Evolutionary conservation across 2,329 filamentous ascomycete genomes (phyloP).

Genomic region (Colletotrichum falcatum): DNA sequence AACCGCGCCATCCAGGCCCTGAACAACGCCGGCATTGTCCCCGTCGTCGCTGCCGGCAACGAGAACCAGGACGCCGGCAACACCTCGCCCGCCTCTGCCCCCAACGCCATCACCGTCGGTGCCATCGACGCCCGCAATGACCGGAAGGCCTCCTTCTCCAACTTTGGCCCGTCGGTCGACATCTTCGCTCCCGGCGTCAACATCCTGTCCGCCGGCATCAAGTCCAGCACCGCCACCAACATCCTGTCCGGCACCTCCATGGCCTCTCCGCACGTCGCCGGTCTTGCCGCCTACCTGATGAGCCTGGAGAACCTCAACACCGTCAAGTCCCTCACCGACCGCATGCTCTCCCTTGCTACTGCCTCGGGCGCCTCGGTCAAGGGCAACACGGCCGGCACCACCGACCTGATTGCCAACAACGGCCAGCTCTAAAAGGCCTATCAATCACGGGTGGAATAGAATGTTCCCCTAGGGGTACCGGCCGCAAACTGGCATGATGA

Average conservation of each 20-base stretch:
- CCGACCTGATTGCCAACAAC: constrained; percentile 68
- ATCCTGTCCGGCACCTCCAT: constrained; percentile 69
- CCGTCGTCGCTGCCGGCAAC: constrained; percentile 72
- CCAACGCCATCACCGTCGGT: constrained; percentile 69
- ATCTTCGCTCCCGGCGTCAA: constrained; percentile 68
- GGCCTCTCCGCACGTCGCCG: constrained; percentile 76
- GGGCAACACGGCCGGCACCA: constrained; percentile 59
- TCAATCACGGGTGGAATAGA: background rate
- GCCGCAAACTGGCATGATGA: constrained; percentile 21
- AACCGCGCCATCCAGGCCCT: constrained; percentile 67
- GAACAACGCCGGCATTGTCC: constrained; percentile 63
- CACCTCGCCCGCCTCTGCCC: constrained; percentile 66
- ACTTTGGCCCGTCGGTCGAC: constrained; percentile 66
- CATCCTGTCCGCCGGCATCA: constrained; percentile 65
- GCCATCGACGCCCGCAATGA: constrained; percentile 67
- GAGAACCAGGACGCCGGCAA: constrained; percentile 63
- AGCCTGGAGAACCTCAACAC: constrained; percentile 62
- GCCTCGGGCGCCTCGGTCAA: constrained; percentile 58
- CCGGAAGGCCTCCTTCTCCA: constrained; percentile 65
- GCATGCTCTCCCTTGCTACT: constrained; percentile 66
- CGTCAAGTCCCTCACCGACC: constrained; percentile 57
- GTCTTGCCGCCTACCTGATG: constrained; percentile 77
- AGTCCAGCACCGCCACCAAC: constrained; percentile 57
- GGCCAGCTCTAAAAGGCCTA: constrained; percentile 50
- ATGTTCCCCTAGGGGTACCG: background rate